Conservation (phyloP, 768 basidiomycete species). For the Suillus subaureus region DNA sequence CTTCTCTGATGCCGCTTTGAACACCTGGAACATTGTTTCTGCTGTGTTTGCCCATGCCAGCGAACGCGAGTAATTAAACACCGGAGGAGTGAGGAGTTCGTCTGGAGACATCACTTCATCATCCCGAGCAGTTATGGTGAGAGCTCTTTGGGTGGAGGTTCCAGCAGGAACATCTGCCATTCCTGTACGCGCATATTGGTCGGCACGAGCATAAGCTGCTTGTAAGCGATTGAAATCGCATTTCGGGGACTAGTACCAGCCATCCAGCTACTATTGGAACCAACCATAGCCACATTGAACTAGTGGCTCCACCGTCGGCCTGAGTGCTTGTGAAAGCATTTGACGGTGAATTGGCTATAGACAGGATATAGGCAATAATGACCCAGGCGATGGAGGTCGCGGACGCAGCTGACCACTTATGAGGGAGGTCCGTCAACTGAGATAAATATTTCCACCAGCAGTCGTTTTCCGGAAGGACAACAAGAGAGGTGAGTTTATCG, state of each 20-base stretch:
- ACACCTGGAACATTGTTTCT: not conserved
- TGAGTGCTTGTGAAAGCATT: not conserved
- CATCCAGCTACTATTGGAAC: constrained; percentile 31
- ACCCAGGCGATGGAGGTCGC: constrained; percentile 40
- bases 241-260: constrained; percentile 37
- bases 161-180: not conserved
- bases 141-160: not conserved
- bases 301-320: constrained; percentile 8
- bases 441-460: constrained; percentile 37
- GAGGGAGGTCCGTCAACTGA: constrained; percentile 34
- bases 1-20: constrained; percentile 2
- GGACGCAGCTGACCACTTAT: constrained; percentile 34
- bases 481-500: constrained; percentile 34
- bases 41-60: constrained; percentile 1
- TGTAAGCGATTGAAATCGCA: constrained; percentile 30
- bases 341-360: constrained; percentile 32
- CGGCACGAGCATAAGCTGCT: constrained; percentile 30
- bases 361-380: constrained; percentile 29
- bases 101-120: not conserved
- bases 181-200: constrained; percentile 14
- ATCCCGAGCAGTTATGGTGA: not conserved
- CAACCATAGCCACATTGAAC: constrained; percentile 27
- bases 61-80: constrained; percentile 6
- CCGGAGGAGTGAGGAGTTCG: constrained; percentile 2
- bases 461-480: constrained; percentile 39